Evolutionary conservation across 31 red algal genomes (phyloP), one percentile per base, ranked within the genome.

Genomic region (Odonthalia washingtoniensis): DNA sequence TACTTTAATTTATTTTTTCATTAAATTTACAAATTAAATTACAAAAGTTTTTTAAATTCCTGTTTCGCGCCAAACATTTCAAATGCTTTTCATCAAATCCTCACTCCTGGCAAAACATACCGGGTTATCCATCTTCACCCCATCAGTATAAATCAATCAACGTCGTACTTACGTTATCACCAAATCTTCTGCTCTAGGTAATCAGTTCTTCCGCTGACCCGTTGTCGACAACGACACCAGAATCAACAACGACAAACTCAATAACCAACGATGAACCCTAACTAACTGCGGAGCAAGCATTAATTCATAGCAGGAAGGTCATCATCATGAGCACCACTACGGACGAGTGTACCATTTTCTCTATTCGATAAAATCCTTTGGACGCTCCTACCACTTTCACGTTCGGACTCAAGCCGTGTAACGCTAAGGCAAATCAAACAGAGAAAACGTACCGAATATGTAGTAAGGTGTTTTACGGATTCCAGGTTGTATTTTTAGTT

Each of bases 401-500:
- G 0, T 27, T 43, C 38, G 80, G 62, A 1, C 27, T 0, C 0
- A 70, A 21, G 33, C 2, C 31, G 27, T 4, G 6, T 4, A 35
- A 78, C n/a, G 6, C 70, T 9, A 5, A 65, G 5, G n/a, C 60
- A 2, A 39, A 24, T 31, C 45, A 62, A 61, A 38, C 66, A n/a
- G 49, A 42, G 0, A 75, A 65, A 37, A 46, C 65, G 72, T 6
- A 41, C 12, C 9, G 44, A 4, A 64, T 40, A 26, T 28, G 52
- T 60, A 57, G 44, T 45, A 24, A 83, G 69, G 84, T 84, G 84
- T 93, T 93, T 88, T 93, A 87, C 39, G 91, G 91, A 4, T 87
- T 84, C 78, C 84, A 77, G 2, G 91, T 93, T 34, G 91, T 82
- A 70, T 93, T 93, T 72, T 62, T 93, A 84, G 83, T 87, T 43